phyloP scores from a whole-genome alignment of 441 rosid species.

The Gossypium aridum region DNA sequence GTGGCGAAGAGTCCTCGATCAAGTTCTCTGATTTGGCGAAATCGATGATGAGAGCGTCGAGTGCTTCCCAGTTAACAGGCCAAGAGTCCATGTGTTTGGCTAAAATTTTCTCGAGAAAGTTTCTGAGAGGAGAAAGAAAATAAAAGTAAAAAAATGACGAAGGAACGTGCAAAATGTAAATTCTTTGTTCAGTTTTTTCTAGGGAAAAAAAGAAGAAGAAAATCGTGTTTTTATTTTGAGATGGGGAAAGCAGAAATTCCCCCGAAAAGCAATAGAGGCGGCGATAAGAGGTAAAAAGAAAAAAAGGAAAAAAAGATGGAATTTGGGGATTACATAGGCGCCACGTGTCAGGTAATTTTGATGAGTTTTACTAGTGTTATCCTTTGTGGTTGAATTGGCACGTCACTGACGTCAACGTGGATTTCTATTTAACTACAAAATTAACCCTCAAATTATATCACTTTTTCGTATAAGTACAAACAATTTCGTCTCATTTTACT shows the following conservation, averaged over 20 bases:
- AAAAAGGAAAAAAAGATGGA: neutral
- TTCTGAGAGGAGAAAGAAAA: neutral
- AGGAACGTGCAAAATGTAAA: neutral
- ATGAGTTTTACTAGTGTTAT: neutral
- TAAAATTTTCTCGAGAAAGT: conserved; percentile 19
- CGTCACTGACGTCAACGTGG: conserved; percentile 1
- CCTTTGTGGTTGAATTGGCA: neutral
- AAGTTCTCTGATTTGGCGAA: conserved; percentile 77
- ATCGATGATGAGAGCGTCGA: conserved; percentile 68
- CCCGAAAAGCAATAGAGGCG: neutral
- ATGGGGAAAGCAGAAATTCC: neutral
- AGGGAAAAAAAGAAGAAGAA: neutral
- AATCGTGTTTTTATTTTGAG: neutral
- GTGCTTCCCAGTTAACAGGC: conserved; percentile 85
- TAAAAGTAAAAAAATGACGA: neutral
- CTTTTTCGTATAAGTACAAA: too few relatives aligned
- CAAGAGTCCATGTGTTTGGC: conserved; percentile 42
- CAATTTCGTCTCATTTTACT: too few relatives aligned
- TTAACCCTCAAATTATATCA: too few relatives aligned
- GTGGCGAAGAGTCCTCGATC: conserved; percentile 38
- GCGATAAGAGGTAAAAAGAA: neutral
- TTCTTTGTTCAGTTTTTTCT: neutral
- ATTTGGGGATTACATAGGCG: neutral
- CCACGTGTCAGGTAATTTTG: neutral
- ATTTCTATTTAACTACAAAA: neutral